phyloP scores from a whole-genome alignment of 2,329 filamentous ascomycete species.

The Metarhizium brunneum region DNA sequence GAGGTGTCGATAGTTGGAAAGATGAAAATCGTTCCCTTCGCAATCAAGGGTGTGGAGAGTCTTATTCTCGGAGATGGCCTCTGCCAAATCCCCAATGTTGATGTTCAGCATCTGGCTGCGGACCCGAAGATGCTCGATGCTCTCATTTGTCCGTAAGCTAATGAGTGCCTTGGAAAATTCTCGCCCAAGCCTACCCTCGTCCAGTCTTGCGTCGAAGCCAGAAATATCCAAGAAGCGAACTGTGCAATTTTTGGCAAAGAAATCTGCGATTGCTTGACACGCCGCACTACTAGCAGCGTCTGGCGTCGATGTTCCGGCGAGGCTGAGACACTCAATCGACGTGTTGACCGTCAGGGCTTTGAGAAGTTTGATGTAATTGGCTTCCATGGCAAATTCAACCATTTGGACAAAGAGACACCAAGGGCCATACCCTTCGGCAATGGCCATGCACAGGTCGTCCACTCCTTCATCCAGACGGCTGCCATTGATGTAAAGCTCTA shows the following conservation, averaged over 20 bases:
- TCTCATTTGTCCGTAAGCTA: slow-evolving; percentile 34
- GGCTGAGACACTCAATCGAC: slow-evolving; percentile 41
- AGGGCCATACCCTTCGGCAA: slow-evolving; percentile 37
- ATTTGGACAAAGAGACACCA: slow-evolving; percentile 44
- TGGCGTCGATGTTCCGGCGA: slow-evolving; percentile 44
- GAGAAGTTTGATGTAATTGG: slow-evolving; percentile 41
- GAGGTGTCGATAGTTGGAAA: slow-evolving; percentile 39
- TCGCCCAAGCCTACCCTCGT: slow-evolving; percentile 45
- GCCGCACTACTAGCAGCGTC: slow-evolving; percentile 35
- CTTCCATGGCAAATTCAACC: slow-evolving; percentile 45
- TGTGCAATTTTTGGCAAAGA: slow-evolving; percentile 41
- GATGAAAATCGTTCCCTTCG: slow-evolving; percentile 44
- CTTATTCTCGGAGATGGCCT: slow-evolving; percentile 37
- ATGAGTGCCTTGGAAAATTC: slow-evolving; percentile 42
- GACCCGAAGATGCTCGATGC: slow-evolving; percentile 41
- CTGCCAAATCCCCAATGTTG: slow-evolving; percentile 43
- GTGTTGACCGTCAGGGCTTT: slow-evolving; percentile 39
- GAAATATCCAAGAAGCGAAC: slow-evolving; percentile 47
- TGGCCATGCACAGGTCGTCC: slow-evolving; percentile 37
- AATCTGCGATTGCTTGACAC: slow-evolving; percentile 36
- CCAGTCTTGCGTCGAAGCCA: slow-evolving; percentile 46
- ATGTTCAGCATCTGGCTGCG: slow-evolving; percentile 46
- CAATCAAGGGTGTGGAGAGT: slow-evolving; percentile 44
- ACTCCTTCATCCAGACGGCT: slow-evolving; percentile 45
- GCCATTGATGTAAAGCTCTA: slow-evolving; percentile 39